Base-by-base conservation (phyloP, 257 asterid genomes). In the Solanum phureja region DNA sequence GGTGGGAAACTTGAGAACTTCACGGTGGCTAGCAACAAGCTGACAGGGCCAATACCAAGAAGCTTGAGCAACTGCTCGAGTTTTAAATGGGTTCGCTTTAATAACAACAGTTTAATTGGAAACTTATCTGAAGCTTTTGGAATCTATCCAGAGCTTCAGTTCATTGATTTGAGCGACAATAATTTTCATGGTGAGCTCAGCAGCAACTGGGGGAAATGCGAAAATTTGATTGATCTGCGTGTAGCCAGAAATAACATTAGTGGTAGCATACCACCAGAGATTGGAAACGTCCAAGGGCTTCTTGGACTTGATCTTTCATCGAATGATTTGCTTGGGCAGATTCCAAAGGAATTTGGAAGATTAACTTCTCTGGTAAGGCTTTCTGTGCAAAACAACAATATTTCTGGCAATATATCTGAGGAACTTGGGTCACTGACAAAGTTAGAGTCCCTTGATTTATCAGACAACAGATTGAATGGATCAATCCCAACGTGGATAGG, bases 31-130 rank as follows among this genome's bases (percentile, higher is more conserved):
- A 56, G 6, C 31, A 88, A 88, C 58, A 27, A n/a, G 6, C 68
- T 87, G 31, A 12, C 74, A 16, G 87, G 89, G n/a, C 69, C 77
- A 40, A 79, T 87, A 14, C 86, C 89, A 11, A 75, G 27, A 79
- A 87, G 77, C 64, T 42, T 87, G 29, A 77, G 66, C 24, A 87
- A 87, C 7, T 76, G 83, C 34, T 38, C 7, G 34, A 76, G 83
- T 38, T 21, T 38, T 2, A 76, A 23, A 76, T 0, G 58, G 31
- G 83, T 38, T 11, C 35, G 34, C 5, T 76, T 76, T 11, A 23
- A 12, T 23, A 6, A 38, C 83, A 76, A 76, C 34, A 38, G 58
- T 38, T 76, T 76, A 12, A n/a, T 8, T 0, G 58, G 58, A 1
- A 76, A 76, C 14, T 76, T 76, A n/a, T 76, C 58, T 0, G 12